Evolutionary conservation across 805 yeast species (phyloP), one percentile per base, ranked within the genome.

Genomic region (Wickerhamomyces strasburgensis): DNA sequence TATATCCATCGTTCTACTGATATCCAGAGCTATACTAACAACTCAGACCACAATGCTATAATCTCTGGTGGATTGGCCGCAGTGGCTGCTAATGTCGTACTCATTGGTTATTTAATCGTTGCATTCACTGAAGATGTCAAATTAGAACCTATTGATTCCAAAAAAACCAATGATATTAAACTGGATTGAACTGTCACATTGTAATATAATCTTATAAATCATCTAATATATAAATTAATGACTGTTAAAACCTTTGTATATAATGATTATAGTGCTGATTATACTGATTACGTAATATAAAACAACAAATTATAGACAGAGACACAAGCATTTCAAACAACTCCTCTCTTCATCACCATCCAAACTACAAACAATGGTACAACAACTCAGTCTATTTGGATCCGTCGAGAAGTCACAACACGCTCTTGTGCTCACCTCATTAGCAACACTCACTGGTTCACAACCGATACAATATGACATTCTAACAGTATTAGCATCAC

Each of bases 11-110:
- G 6, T 26, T 17, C 8, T 25, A 37, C 46, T 36, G 64, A 64
- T n/a, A n/a, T n/a, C n/a, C n/a, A n/a, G n/a, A n/a, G n/a, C n/a
- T n/a, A 32, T 43, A 44, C 49, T 45, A 43, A 44, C 44, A 14
- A 5, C 5, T 3, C 5, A 44, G 46, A 42, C 19, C 46, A 40
- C 18, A 83, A 74, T 50, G 73, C 88, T 2, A 58, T 84, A 11
- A 62, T 80, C 10, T 78, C 86, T 34, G 94, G 94, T 29, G 93
- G 93, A 3, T 53, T 79, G n/a, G 86, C 89, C 26, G 93, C 93
- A 3, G 66, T 75, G 14, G 74, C 75, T 39, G 93, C 93, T 19
- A 84, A 84, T 52, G 61, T 79, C 6, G 93, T 84, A 15, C 63
- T 84, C 46, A 73, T 84, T 35, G 84, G 83, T 1, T 84, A 81